Evolutionary conservation across 2,329 filamentous ascomycete genomes (phyloP), one percentile per base, ranked within the genome.

Genomic region (Septoria linicola): DNA sequence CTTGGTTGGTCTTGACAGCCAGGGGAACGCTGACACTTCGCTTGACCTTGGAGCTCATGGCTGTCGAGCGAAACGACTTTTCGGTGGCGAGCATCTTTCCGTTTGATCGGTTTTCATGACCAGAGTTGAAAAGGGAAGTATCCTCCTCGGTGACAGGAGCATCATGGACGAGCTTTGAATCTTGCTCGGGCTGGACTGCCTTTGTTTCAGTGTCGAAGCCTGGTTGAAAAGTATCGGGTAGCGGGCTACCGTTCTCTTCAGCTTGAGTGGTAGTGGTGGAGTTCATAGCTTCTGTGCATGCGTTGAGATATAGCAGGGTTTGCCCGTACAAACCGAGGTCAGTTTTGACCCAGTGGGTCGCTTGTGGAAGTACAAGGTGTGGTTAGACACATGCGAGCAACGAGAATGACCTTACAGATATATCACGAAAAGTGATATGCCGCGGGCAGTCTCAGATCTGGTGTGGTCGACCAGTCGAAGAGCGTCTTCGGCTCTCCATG

Each of bases 71-170:
- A n/a, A 58, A 45, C 19, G 50, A 19, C 37, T 59, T 59, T 31
- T 60, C 58, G 8, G 54, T 49, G 30, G 58, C 54, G 30, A 56
- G 54, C 56, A 59, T 60, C 21, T 60, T 60, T 20, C 49, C 49
- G 53, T 44, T 53, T 31, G 56, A 55, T 34, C 46, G 41, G 32
- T 55, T 50, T 8, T 55, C 56, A 55, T 57, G 41, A 21, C 51
- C 46, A 34, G 35, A 35, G 16, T 27, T 32, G 20, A 37, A 34
- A 11, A 10, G 8, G 35, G 32, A 30, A n/a, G 25, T 25, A 16
- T 47, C 44, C 7, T 37, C 37, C 30, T 43, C 23, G 20, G 23
- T 10, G 23, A 27, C 23, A 27, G 23, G 23, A 27, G 23, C 5
- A 27, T 13, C 16, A 31, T 20, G 21, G 39, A n/a, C 27, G 19